A percentile compares a stretch with the other conserved stretches of the same genome.
Evolutionary conservation across 2,329 filamentous ascomycete species (phyloP).

Genomic region (Ilyonectria mors-panacis): DNA sequence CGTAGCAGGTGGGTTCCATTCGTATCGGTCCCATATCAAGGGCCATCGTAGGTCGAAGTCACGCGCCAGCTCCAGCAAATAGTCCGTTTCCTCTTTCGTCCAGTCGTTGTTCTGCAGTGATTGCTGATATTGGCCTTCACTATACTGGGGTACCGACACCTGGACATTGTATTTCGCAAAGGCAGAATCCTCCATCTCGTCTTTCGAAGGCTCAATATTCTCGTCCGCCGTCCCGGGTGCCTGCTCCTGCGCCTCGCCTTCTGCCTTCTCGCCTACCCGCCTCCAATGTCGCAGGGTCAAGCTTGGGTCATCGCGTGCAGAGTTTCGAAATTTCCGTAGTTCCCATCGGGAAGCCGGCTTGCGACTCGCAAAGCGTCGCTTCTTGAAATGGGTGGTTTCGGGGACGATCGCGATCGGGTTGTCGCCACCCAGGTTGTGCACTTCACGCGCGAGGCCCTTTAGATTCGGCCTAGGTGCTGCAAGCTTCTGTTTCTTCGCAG

Average conservation of each 20-base stretch:
- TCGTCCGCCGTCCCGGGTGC: conserved; percentile 47
- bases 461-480: conserved; percentile 72
- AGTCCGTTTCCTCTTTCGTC: conserved; percentile 95
- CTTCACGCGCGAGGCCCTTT: conserved; percentile 76
- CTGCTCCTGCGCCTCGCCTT: conserved; percentile 51
- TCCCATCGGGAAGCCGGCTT: conserved; percentile 76
- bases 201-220: conserved; percentile 38
- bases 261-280: conserved; percentile 68
- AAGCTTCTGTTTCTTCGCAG: conserved; percentile 82
- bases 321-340: conserved; percentile 80
- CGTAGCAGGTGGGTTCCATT: conserved; percentile 70
- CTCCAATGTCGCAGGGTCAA: conserved; percentile 87
- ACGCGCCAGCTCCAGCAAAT: conserved; percentile 80
- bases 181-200: conserved; percentile 68
- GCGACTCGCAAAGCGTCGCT: conserved; percentile 67
- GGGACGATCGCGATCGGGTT: conserved; percentile 78
- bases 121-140: conserved; percentile 86
- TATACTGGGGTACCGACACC: conserved; percentile 84
- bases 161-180: conserved; percentile 93
- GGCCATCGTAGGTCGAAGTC: conserved; percentile 93
- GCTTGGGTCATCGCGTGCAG: conserved; percentile 77
- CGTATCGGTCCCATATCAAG: conserved; percentile 93
- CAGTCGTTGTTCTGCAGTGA: conserved; percentile 83
- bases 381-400: conserved; percentile 72
- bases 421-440: conserved; percentile 76